A percentile compares a stretch with the other conserved stretches of the same genome.
Conservation (phyloP, 2,329 filamentous ascomycete species). For the Arachnopeziza araneosa region DNA sequence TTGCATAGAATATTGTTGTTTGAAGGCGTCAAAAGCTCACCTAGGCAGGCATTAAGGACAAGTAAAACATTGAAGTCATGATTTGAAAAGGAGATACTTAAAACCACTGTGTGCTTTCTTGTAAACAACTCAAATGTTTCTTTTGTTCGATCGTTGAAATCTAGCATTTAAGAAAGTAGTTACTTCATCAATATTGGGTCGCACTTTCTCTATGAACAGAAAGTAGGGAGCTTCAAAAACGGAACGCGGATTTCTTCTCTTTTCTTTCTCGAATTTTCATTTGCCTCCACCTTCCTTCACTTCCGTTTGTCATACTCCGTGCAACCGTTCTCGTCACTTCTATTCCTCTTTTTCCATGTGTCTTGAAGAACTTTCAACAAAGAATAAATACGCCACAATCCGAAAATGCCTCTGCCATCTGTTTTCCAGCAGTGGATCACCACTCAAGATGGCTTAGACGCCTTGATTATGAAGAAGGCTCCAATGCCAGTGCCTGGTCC, state of each 20-base stretch:
- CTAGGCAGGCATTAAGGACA: background rate
- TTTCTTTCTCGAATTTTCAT: too few species aligned
- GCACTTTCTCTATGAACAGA: too few species aligned
- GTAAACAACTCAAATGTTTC: background rate
- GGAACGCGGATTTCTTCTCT: too few species aligned
- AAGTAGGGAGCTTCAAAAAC: too few species aligned
- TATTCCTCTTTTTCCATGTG: too few species aligned
- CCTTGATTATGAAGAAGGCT: slow-evolving; percentile 40
- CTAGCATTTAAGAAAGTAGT: too few species aligned
- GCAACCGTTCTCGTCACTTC: too few species aligned
- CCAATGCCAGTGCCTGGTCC: slow-evolving; percentile 43
- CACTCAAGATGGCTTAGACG: slow-evolving; percentile 49
- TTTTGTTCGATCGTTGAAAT: too few species aligned
- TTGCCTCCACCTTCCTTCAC: too few species aligned
- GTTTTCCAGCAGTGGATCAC: slow-evolving; percentile 47
- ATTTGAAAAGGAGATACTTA: background rate
- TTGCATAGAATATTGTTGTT: background rate
- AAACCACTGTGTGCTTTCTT: background rate
- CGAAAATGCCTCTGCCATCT: slow-evolving; percentile 20
- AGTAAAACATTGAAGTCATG: background rate
- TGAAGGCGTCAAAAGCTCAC: background rate
- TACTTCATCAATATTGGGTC: too few species aligned
- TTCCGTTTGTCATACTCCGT: too few species aligned
- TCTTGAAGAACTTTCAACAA: too few species aligned
- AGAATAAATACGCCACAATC: background rate